Evolutionary conservation across 106 monocot genomes (phyloP), one percentile per base, ranked within the genome.

Genomic region (Dendrobium huoshanense): DNA sequence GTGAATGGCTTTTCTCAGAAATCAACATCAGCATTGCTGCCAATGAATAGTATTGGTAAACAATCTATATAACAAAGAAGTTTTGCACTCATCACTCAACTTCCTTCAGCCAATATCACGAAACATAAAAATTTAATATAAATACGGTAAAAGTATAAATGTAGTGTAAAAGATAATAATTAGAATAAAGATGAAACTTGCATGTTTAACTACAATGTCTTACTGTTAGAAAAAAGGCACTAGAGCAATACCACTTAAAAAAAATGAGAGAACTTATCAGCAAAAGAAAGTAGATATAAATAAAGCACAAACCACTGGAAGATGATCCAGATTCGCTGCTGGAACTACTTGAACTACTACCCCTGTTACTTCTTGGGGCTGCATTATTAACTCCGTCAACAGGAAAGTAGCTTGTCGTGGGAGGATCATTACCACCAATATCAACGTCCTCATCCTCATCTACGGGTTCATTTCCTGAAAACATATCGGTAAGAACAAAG

Each of bases 391-490:
- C 89, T 81, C 92, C 92, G 79, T 87, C 92, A 37, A 92, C 83
- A 25, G 91, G 94, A 85, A 92, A 89, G 68, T 86, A 90, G 80
- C 80, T 92, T 68, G 89, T 77, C n/a, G 90, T 67, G 19, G 92
- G 98, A 82, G 81, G 92, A 87, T 94, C 92, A 86, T 92, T 90
- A n/a, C 87, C 92, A 73, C 82, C 89, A 55, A 95, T 95, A 82
- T 95, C 94, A 27, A 95, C 92, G 84, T 95, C 92, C 61, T 98
- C 94, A 87, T 95, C 95, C 58, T 94, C 98, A 41, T 95, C 95
- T 24, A 81, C 80, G 42, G 81, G 88, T 43, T 92, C 94, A 78
- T 85, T 79, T 19, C 79, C 94, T 98, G 87, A 37, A 79, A 67
- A 54, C 15, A 70, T 47, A 19, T 8, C 77, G 68, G n/a, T 41